phyloP scores from a whole-genome alignment of 306 rosid species.

The Prosopis cineraria region DNA sequence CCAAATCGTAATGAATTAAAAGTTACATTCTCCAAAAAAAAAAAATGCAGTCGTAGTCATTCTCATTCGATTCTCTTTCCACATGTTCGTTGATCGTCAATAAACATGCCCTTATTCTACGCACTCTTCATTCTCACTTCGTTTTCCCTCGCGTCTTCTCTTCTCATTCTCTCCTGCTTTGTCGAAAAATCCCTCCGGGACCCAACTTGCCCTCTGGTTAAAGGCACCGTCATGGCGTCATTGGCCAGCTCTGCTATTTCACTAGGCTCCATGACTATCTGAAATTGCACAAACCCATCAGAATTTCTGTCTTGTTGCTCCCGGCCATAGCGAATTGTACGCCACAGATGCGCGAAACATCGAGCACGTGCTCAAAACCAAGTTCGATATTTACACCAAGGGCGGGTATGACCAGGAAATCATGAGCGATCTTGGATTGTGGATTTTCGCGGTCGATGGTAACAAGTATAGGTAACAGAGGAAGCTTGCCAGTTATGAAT shows the following conservation, averaged over 20 bases:
- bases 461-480: constrained; percentile 50
- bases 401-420: constrained; percentile 32
- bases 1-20: too few species aligned
- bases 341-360: constrained; percentile 43
- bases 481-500: constrained; percentile 49
- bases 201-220: constrained; percentile 43
- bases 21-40: too few species aligned
- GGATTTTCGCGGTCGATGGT: constrained; percentile 49
- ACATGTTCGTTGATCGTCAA: too few species aligned
- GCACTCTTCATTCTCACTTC: too few species aligned
- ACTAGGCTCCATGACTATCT: constrained; percentile 40
- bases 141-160: background rate
- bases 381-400: constrained; percentile 37
- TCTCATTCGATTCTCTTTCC: too few species aligned
- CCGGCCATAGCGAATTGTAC: constrained; percentile 39
- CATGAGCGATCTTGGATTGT: constrained; percentile 38
- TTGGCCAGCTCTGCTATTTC: constrained; percentile 38
- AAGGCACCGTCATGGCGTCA: constrained; percentile 43
- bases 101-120: too few species aligned
- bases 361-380: constrained; percentile 43
- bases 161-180: constrained; percentile 32
- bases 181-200: constrained; percentile 42
- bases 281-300: constrained; percentile 24
- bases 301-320: constrained; percentile 39
- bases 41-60: too few species aligned